Conservation (phyloP, 495 filamentous ascomycete genomes). For the Echria macrotheca region DNA sequence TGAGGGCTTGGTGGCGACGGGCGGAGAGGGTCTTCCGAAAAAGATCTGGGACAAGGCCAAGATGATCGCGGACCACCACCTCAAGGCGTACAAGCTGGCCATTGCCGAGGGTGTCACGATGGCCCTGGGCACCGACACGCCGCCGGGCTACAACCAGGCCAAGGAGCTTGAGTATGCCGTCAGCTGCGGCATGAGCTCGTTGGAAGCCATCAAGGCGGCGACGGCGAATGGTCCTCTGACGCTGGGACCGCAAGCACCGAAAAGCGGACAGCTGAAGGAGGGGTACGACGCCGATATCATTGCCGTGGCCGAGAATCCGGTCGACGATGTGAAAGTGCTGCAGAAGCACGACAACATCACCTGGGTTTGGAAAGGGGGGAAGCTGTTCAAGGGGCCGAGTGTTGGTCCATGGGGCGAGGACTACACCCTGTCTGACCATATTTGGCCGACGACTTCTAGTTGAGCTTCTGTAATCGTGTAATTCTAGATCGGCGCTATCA, state of each 20-base stretch:
- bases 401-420: slow-evolving; percentile 34
- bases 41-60: slow-evolving; percentile 39
- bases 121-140: slow-evolving; percentile 43
- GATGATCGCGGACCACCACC: slow-evolving; percentile 28
- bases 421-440: slow-evolving; percentile 5
- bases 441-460: background rate
- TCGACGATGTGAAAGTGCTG: slow-evolving; percentile 42
- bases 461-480: no score
- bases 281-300: slow-evolving; percentile 49
- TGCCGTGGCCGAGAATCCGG: slow-evolving; percentile 38
- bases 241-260: slow-evolving; percentile 38
- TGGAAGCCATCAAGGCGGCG: slow-evolving; percentile 50
- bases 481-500: no score
- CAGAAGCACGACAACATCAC: slow-evolving; percentile 36
- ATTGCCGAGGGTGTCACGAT: slow-evolving; percentile 33
- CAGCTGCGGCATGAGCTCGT: slow-evolving; percentile 43
- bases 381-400: slow-evolving; percentile 36
- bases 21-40: slow-evolving; percentile 25
- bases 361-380: slow-evolving; percentile 45
- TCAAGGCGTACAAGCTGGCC: slow-evolving; percentile 38
- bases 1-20: slow-evolving; percentile 27
- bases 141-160: slow-evolving; percentile 40
- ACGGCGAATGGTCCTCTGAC: slow-evolving; percentile 46
- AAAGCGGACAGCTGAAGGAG: slow-evolving; percentile 42
- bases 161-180: slow-evolving; percentile 46